phyloP scores from a whole-genome alignment of 352 stramenopile species.

The Pythium vanterpoolii region DNA sequence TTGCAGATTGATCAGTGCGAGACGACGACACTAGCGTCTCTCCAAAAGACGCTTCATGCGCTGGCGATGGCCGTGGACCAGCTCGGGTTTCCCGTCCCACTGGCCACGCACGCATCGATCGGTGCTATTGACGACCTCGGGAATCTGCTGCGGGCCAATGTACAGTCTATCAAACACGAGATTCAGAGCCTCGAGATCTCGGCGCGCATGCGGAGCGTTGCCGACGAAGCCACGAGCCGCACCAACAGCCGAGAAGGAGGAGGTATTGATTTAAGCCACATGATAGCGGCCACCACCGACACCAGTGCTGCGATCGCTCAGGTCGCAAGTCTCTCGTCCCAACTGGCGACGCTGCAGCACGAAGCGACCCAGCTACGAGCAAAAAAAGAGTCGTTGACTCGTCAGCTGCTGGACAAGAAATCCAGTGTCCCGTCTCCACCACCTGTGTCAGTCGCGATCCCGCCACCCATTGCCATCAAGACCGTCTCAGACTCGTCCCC shows the following conservation, averaged over 20 bases:
- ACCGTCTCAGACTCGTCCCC: not conserved
- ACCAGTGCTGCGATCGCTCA: constrained; percentile 27
- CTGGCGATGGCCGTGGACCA: constrained; percentile 42
- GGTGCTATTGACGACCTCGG: constrained; percentile 56
- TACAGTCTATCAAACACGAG: constrained; percentile 52
- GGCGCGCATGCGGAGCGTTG: constrained; percentile 52
- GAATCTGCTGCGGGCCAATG: constrained; percentile 46
- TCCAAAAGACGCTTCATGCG: constrained; percentile 41
- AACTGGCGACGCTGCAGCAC: constrained; percentile 45
- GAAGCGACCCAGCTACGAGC: constrained; percentile 31
- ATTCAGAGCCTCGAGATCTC: constrained; percentile 70
- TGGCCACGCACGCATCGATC: constrained; percentile 29
- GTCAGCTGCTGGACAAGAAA: constrained; percentile 22
- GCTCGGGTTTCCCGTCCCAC: constrained; percentile 47
- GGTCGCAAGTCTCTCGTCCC: constrained; percentile 36
- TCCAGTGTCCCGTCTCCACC: not conserved
- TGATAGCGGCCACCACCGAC: not conserved
- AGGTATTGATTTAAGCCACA: too few species aligned
- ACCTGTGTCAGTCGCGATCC: too few species aligned
- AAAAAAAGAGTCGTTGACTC: constrained; percentile 22
- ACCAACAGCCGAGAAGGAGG: constrained; percentile 5
- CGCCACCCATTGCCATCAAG: not conserved
- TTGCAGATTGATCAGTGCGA: constrained; percentile 34
- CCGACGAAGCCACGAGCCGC: constrained; percentile 29
- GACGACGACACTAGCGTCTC: constrained; percentile 30